phyloP scores from a whole-genome alignment of 2,329 filamentous ascomycete species.

The Monosporascus ibericus region DNA sequence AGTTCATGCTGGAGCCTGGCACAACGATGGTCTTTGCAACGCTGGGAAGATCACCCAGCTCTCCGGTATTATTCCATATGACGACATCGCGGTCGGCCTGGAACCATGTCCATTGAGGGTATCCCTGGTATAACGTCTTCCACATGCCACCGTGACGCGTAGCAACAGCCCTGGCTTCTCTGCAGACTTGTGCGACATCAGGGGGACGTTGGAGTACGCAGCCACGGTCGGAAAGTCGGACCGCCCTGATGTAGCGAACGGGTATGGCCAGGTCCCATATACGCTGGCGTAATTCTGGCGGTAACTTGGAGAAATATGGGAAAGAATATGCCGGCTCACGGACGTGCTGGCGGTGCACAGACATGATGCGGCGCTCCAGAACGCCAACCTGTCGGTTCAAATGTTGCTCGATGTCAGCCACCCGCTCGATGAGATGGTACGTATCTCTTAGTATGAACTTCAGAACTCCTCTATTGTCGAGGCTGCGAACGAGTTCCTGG shows the following conservation, averaged over 20 bases:
- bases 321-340: neutral
- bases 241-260: neutral
- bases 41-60: neutral
- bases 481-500: too few relatives aligned
- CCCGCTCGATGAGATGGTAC: neutral
- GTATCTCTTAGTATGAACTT: too few relatives aligned
- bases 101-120: neutral
- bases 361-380: neutral
- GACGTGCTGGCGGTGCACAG: neutral
- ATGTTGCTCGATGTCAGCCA: neutral
- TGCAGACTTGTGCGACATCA: neutral
- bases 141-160: neutral
- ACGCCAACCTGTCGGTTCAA: neutral
- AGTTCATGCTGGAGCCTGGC: neutral
- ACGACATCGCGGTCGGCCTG: neutral
- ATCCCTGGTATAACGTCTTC: neutral
- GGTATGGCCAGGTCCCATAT: neutral
- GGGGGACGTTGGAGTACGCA: neutral
- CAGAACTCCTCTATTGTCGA: too few relatives aligned
- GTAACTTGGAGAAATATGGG: neutral
- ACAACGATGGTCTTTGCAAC: neutral
- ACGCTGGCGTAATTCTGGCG: neutral
- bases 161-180: neutral
- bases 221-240: neutral
- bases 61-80: neutral